A percentile compares a stretch with the other conserved stretches of the same genome.
Evolutionary conservation across 2,329 filamentous ascomycete genomes (phyloP).

Genomic region (Sarocladium oryzae): DNA sequence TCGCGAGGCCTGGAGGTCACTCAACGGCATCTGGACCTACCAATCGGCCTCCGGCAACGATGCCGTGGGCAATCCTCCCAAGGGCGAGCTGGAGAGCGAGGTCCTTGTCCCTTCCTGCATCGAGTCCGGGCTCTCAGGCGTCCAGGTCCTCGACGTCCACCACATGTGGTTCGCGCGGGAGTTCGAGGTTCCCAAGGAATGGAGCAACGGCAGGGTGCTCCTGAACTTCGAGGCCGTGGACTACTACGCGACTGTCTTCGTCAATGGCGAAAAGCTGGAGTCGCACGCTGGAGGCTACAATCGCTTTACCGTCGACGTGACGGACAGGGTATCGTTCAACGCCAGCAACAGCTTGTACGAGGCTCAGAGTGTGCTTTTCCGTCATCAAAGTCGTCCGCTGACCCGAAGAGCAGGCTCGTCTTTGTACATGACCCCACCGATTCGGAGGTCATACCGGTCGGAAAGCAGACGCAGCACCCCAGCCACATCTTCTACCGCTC

Average conservation of each 20-base stretch:
- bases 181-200: slow-evolving; percentile 42
- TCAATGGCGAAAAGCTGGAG: slow-evolving; percentile 47
- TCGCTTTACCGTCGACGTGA: slow-evolving; percentile 54
- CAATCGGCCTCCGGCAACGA: slow-evolving; percentile 24
- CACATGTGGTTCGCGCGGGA: slow-evolving; percentile 45
- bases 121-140: slow-evolving; percentile 41
- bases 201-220: slow-evolving; percentile 37
- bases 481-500: slow-evolving; percentile 65
- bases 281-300: slow-evolving; percentile 56
- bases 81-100: slow-evolving; percentile 27
- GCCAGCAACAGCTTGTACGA: slow-evolving; percentile 50
- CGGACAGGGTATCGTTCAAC: slow-evolving; percentile 32
- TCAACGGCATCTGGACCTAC: slow-evolving; percentile 55
- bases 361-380: slow-evolving; percentile 13
- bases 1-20: slow-evolving; percentile 45
- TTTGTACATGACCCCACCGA: slow-evolving; percentile 66
- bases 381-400: background rate
- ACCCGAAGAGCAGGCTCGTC: slow-evolving; percentile 40
- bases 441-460: slow-evolving; percentile 52
- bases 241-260: slow-evolving; percentile 50
- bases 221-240: slow-evolving; percentile 55
- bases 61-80: slow-evolving; percentile 15
- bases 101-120: slow-evolving; percentile 37
- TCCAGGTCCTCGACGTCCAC: slow-evolving; percentile 34
- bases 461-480: slow-evolving; percentile 54